Evolutionary conservation across 352 stramenopile species (phyloP), one percentile per base, ranked within the genome.

Genomic region (Pythium dissotocum): DNA sequence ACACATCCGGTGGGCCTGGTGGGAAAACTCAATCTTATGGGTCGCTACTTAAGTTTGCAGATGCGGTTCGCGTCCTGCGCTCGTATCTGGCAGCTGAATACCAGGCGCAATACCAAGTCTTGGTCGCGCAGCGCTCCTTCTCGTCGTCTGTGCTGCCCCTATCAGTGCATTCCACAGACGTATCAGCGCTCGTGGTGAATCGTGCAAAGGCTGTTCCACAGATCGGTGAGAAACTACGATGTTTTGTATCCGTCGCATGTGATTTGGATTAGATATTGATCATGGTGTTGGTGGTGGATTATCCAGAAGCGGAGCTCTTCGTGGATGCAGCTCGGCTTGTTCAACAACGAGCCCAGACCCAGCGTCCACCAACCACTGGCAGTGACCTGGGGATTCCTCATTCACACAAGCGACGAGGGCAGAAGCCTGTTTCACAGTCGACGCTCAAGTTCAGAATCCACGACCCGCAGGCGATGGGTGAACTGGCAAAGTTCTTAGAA

Each of bases 101-200:
- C 33, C 32, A 61, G 8, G 59, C 44, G 2, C 36, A 72, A 12
- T 89, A 90, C 61, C 78, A 86, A 58, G 79, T 92, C 49, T 70
- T 70, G 9, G 58, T 89, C 35, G 57, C 77, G 4, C 38, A 62
- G 10, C 6, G 51, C 32, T 44, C 4, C 28, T 7, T 1, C 32
- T 8, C 24, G 4, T 2, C 48, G 10, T 14, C 46, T 12, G 26
- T 49, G 14, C 21, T 14, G 33, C n/a, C 21, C 9, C 8, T 35
- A 9, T 55, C 1, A 46, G 69, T 30, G 54, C 61, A 12, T 13
- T 63, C 14, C 44, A 71, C 40, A 67, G 63, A 18, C 16, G 61
- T 42, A 54, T 66, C 58, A 13, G 82, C 77, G 16, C 62, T 92
- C n/a, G 76, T 90, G 14, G 74, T 92, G 49, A 90, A 89, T 62